Evolutionary conservation across 768 basidiomycete genomes (phyloP), one percentile per base, ranked within the genome.

Genomic region (Mycena olivaceomarginata): DNA sequence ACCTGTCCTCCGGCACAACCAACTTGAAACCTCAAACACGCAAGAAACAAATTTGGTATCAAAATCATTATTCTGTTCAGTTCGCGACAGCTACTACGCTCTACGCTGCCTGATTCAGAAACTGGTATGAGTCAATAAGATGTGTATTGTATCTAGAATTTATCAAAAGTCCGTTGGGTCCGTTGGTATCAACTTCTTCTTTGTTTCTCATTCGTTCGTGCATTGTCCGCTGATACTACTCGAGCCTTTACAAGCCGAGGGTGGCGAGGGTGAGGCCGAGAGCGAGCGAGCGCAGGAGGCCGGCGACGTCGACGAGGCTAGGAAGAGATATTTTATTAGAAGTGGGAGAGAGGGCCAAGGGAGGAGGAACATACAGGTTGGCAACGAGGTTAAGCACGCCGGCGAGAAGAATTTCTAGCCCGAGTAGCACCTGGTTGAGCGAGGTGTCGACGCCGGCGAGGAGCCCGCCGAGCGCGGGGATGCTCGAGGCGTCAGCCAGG

Each of bases 341-440:
- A 18, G 48, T 48, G 6, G 6, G 15, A 48, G 43, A 48, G 43
- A 45, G 0, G 43, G 13, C 18, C 2, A 7, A 12, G 51, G 65
- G 20, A 0, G 16, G 39, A 48, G 18, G 48, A 48, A 48, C 48
- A 79, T 37, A 83, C 83, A 82, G 66, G 67, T 66, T 70, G 13
- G 83, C 80, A 51, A 85, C 83, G 72, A 85, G 80, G 63, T 73
- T 80, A 67, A 85, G 80, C n/a, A 83, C 81, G 53, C 82, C 84
- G n/a, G 81, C 82, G 39, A 85, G 79, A 66, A 84, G 80, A 25
- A 45, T 77, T 67, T 84, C 83, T 25, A 84, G 80, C 31, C 83
- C 82, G 40, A 57, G 20, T 15, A 85, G 56, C 37, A 84, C 77
- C 60, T 83, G 77, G 77, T 80, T 76, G 48, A 85, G 75, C 12